Evolutionary conservation across 164 flowering plant species (phyloP).

Genomic region (Houttuynia cordata): DNA sequence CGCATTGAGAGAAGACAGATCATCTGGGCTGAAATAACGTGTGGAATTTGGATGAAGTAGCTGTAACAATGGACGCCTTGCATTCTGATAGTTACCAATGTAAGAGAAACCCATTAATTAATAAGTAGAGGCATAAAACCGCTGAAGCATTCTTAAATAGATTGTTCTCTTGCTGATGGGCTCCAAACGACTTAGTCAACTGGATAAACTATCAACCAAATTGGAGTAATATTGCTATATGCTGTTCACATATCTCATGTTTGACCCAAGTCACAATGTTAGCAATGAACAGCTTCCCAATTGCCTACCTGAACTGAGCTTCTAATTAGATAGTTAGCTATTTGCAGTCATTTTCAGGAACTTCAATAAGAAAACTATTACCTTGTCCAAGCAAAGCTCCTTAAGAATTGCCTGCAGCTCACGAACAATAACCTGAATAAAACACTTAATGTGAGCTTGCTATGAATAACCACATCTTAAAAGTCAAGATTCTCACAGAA

Average conservation of each 20-base stretch:
- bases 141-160: neutral
- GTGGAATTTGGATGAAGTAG: conserved; percentile 77
- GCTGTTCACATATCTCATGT: too few species aligned
- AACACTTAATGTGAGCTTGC: neutral
- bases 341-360: neutral
- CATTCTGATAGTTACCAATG: conserved; percentile 38
- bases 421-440: conserved; percentile 48
- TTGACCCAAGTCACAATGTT: too few species aligned
- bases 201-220: too few species aligned
- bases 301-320: neutral
- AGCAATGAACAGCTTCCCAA: neutral
- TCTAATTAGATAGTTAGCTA: neutral
- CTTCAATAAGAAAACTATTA: conserved; percentile 6
- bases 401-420: conserved; percentile 50
- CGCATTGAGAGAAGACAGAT: conserved; percentile 41
- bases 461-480: neutral
- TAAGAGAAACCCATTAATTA: neutral
- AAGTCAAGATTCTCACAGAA: neutral
- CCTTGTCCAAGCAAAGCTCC: conserved; percentile 76
- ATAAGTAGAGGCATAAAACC: neutral
- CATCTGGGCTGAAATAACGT: conserved; percentile 70
- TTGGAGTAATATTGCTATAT: neutral
- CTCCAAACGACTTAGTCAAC: neutral
- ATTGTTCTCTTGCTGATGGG: neutral
- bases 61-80: conserved; percentile 66